These are phyloP conservation scores for Gymnopus androsaceus DNA, from an alignment of 1,284 basidiomycete species.

Conservation along the genomic window DNA sequence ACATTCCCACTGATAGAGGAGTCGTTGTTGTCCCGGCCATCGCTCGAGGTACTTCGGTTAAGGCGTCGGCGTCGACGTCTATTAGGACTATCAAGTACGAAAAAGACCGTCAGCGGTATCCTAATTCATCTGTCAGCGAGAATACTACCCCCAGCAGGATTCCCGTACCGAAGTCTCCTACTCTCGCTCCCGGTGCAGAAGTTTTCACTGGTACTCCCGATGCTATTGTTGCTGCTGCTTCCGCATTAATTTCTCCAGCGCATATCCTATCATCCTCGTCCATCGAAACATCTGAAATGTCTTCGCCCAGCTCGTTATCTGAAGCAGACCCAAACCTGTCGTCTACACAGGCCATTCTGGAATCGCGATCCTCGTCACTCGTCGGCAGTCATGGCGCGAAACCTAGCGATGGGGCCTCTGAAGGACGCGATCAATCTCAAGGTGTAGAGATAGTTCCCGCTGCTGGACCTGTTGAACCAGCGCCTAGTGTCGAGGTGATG, in stretches of 20 bases:
- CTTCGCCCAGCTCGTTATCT: neutral
- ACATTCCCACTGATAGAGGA: neutral
- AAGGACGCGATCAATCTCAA: neutral
- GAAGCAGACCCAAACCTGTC: neutral
- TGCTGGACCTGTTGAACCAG: neutral
- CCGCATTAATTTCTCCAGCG: neutral
- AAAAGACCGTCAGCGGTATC: neutral
- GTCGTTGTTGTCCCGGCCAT: neutral
- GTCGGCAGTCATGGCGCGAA: neutral
- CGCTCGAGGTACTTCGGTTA: neutral
- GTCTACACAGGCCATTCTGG: neutral
- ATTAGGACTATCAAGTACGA: neutral
- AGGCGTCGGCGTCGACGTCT: neutral
- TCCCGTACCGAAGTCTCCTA: neutral
- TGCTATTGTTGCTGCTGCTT: neutral
- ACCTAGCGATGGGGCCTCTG: neutral
- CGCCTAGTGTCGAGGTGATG: neutral
- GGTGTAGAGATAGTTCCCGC: neutral
- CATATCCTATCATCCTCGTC: too few species aligned
- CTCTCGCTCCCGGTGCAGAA: too few species aligned
- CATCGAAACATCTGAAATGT: too few species aligned
- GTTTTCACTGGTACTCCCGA: too few species aligned
- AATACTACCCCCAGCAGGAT: neutral
- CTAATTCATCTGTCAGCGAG: neutral
- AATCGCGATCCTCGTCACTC: neutral